Conservation (phyloP, 1,284 basidiomycete species). For the Xerocomus nothofagi region DNA sequence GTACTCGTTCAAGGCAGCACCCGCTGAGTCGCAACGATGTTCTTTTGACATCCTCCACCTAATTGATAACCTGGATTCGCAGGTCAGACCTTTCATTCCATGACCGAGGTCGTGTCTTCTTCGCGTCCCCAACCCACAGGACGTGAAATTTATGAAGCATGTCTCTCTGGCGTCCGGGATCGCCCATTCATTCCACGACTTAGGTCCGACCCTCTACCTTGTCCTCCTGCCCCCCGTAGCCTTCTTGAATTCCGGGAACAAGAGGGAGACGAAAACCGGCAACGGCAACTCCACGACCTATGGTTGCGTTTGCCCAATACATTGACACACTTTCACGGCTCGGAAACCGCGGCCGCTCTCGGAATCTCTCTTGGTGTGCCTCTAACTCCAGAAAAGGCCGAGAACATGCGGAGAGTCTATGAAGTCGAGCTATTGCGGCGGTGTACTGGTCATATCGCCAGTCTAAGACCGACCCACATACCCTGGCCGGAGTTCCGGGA, state of each 20-base stretch:
- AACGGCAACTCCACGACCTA: constrained; percentile 55
- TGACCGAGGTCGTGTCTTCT: constrained; percentile 25
- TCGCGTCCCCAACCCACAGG: constrained; percentile 30
- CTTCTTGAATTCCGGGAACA: constrained; percentile 62
- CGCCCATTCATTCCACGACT: constrained; percentile 58
- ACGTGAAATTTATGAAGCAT: constrained; percentile 53
- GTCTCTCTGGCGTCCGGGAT: constrained; percentile 51
- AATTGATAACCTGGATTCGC: constrained; percentile 18
- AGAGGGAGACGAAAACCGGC: constrained; percentile 62
- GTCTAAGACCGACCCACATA: constrained; percentile 49
- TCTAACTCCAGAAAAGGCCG: constrained; percentile 67
- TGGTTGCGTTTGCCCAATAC: constrained; percentile 58
- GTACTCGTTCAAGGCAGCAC: constrained; percentile 20
- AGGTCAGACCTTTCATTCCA: constrained; percentile 25
- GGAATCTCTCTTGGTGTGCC: constrained; percentile 28
- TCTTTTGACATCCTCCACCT: constrained; percentile 26
- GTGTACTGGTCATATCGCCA: constrained; percentile 54
- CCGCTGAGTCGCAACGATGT: constrained; percentile 26
- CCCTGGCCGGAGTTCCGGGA: constrained; percentile 79
- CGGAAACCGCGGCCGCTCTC: constrained; percentile 29
- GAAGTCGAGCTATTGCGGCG: constrained; percentile 72
- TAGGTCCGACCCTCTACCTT: constrained; percentile 49
- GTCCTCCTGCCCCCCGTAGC: constrained; percentile 44
- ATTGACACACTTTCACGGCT: constrained; percentile 28
- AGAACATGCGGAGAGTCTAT: constrained; percentile 69